Conservation (phyloP, 1,284 basidiomycete genomes). For the Cryptococcus sp. region DNA sequence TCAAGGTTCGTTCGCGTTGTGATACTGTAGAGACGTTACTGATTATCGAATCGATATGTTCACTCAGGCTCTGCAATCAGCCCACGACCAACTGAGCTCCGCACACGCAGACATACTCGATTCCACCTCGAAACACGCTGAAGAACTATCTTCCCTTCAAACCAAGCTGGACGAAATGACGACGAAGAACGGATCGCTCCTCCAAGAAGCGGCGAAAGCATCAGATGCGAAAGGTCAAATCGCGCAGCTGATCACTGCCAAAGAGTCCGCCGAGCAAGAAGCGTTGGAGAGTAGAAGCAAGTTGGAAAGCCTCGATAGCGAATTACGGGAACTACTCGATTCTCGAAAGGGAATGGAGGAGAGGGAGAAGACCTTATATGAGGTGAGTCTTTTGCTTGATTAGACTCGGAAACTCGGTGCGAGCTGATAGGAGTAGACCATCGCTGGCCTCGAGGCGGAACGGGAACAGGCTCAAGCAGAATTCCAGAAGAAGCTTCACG, state of each 20-base stretch:
- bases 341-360: slow-evolving; percentile 10
- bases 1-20: no score
- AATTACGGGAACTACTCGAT: slow-evolving; percentile 15
- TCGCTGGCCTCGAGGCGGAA: slow-evolving; percentile 16
- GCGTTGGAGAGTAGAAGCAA: slow-evolving; percentile 4
- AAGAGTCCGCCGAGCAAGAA: slow-evolving; percentile 11
- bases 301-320: slow-evolving; percentile 13
- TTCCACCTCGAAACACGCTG: slow-evolving; percentile 21
- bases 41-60: not conserved
- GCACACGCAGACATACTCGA: slow-evolving; percentile 27
- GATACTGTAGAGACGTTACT: not conserved
- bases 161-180: slow-evolving; percentile 18
- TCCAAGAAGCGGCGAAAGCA: no score
- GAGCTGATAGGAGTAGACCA: slow-evolving; percentile 9
- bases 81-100: slow-evolving; percentile 24
- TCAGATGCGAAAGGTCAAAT: not conserved
- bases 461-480: slow-evolving; percentile 19
- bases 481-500: slow-evolving; percentile 21
- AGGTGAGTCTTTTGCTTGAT: slow-evolving; percentile 12
- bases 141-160: slow-evolving; percentile 27
- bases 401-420: not conserved
- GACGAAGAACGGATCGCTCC: not conserved
- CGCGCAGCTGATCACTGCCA: slow-evolving; percentile 14
- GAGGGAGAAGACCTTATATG: slow-evolving; percentile 17
- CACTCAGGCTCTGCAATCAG: slow-evolving; percentile 17